Base-by-base conservation (phyloP, 2,329 filamentous ascomycete genomes). In the Apiospora phragmitis region DNA sequence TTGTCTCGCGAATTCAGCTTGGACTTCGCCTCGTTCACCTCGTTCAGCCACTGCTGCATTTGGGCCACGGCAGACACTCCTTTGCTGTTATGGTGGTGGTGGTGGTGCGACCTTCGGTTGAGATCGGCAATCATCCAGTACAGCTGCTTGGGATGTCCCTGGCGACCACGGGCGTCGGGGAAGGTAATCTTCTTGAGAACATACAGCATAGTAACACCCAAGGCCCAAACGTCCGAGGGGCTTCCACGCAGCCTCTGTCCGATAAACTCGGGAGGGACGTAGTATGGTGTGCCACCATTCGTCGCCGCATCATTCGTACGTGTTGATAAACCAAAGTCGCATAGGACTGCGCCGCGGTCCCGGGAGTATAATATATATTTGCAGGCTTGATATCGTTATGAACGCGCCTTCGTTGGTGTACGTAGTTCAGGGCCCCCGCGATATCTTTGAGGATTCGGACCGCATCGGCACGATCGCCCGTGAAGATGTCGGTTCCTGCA, bases 331-430 rank as follows among this genome's bases (percentile, higher is more conserved):
- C 88, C 88, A 78, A 90, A 88, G 77, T 90, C 88, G 77, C 88
- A 90, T 41, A 90, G 84, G 2, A 90, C 87, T 43, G 87, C 88
- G 7, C 88, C 88, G 14, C 87, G 84, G 49, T 89, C 86, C 38
- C 83, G 83, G 18, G 87, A 89, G 79, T 89, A 90, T 42, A 90
- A 80, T 69, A 90, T 69, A 90, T 89, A 72, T 90, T 90, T 73
- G 85, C 86, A 1, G 88, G 88, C 77, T 90, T 90, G 79, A 90
- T 88, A 77, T 90, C 88, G 78, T 90, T 90, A 79, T 90, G 88
- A 16, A 89, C 85, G 29, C 87, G 80, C 69, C 82, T 82, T 70
- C 85, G 84, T 67, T 81, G 80, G 77, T 90, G 88, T 43, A 90
- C 82, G 76, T 90, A 90, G 76, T 85, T 81, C 59, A 90, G 80